Conservation (phyloP, 345 rosid species). For the Populus ilicifolia region DNA sequence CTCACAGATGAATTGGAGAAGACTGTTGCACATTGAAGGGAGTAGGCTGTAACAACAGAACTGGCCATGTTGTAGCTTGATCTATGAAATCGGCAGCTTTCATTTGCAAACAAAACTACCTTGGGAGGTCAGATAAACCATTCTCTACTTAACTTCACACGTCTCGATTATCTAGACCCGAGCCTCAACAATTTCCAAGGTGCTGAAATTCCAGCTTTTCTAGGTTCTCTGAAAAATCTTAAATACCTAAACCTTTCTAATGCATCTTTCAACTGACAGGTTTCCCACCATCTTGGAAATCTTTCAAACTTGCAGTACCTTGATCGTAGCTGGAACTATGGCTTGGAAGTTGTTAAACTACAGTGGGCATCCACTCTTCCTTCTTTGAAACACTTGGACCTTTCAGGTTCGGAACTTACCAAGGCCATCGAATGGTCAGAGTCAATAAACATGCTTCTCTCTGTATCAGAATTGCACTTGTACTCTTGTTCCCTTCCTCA, state of each 20-base stretch:
- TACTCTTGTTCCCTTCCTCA: background rate
- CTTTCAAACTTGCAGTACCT: slow-evolving; percentile 12
- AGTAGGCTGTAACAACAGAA: slow-evolving; percentile 25
- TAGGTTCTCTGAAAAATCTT: slow-evolving; percentile 9
- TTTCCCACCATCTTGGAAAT: slow-evolving; percentile 10
- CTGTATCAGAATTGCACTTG: slow-evolving; percentile 5
- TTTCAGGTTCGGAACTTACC: slow-evolving; percentile 1
- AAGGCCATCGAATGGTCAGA: slow-evolving; percentile 2
- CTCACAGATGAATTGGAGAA: slow-evolving; percentile 36
- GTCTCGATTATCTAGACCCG: slow-evolving; percentile 16
- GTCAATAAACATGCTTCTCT: slow-evolving; percentile 9
- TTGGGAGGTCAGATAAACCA: background rate
- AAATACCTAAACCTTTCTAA: slow-evolving; percentile 8
- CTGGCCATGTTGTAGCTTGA: slow-evolving; percentile 36
- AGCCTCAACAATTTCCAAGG: slow-evolving; percentile 7
- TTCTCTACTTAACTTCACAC: slow-evolving; percentile 11
- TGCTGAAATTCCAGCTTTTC: slow-evolving; percentile 6
- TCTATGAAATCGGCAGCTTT: slow-evolving; percentile 24
- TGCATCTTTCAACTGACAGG: background rate
- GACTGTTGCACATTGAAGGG: slow-evolving; percentile 51
- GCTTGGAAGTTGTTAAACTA: background rate
- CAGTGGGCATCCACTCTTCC: slow-evolving; percentile 5
- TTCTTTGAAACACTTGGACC: slow-evolving; percentile 7
- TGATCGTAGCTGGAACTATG: slow-evolving; percentile 1
- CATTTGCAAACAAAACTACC: background rate